These are phyloP conservation scores for Leishmania amazonensis DNA, from an alignment of 208 protist species.

Conservation along the genomic window DNA sequence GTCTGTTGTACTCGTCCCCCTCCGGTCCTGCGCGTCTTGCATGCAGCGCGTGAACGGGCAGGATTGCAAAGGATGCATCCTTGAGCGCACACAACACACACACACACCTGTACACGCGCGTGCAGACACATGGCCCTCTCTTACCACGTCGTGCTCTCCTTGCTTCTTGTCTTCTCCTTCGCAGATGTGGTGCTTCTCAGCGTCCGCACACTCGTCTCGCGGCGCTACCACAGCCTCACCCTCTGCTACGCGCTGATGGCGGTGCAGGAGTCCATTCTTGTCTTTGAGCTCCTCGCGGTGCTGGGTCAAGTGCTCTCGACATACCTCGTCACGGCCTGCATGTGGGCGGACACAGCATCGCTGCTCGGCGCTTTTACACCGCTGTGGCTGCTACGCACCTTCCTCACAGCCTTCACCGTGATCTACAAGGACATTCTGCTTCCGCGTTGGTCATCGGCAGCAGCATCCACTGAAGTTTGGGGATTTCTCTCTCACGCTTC, in stretches of 20 bases:
- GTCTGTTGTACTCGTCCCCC: not conserved
- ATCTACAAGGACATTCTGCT: constrained; percentile 52
- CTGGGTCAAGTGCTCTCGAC: constrained; percentile 35
- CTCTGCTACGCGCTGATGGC: constrained; percentile 38
- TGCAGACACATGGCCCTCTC: constrained; percentile 11
- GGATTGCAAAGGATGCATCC: not conserved
- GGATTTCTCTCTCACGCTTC: not conserved
- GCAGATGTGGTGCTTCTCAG: constrained; percentile 47
- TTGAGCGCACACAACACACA: not conserved
- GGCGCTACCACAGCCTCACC: constrained; percentile 17
- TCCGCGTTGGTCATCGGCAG: constrained; percentile 12
- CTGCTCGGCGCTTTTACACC: constrained; percentile 24
- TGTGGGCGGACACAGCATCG: constrained; percentile 28
- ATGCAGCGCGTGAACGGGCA: not conserved
- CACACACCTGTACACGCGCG: not conserved
- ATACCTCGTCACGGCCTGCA: constrained; percentile 41
- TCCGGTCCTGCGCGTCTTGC: not conserved
- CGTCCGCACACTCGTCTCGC: constrained; percentile 32
- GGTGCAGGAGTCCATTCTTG: constrained; percentile 47
- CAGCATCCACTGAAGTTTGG: not conserved
- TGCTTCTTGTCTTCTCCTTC: constrained; percentile 28
- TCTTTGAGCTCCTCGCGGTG: constrained; percentile 35
- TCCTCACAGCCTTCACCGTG: constrained; percentile 49
- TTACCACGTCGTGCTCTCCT: constrained; percentile 17
- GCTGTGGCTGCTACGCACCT: constrained; percentile 39